phyloP scores from a whole-genome alignment of 495 filamentous ascomycete species.

The Paragyromitra xinjiangensis region DNA sequence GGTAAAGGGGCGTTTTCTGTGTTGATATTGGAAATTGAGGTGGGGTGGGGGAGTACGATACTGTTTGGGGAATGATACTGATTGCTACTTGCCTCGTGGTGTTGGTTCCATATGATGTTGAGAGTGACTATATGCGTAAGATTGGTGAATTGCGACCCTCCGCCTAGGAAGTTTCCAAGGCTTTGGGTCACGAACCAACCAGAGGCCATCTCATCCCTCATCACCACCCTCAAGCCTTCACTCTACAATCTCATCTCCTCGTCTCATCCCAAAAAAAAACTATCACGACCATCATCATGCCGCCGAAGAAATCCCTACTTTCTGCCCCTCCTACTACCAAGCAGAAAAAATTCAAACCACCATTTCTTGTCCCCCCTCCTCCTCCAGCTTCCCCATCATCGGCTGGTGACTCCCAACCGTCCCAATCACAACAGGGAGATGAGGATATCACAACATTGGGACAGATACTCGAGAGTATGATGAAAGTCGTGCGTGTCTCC shows the following conservation, averaged over 20 bases:
- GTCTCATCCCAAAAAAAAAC: background rate
- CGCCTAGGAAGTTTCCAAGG: background rate
- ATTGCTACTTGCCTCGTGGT: slow-evolving; percentile 10
- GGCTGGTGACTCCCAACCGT: slow-evolving; percentile 1
- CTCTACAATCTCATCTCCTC: background rate
- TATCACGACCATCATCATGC: slow-evolving; percentile 6
- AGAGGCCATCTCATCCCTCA: too few relatives aligned
- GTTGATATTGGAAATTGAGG: slow-evolving; percentile 5
- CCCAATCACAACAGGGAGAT: slow-evolving; percentile 33
- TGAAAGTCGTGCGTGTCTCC: slow-evolving; percentile 34
- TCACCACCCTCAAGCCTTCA: too few relatives aligned
- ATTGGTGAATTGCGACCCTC: background rate
- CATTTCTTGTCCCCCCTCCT: slow-evolving; percentile 11
- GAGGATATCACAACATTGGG: slow-evolving; percentile 36
- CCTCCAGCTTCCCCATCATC: slow-evolving; percentile 6
- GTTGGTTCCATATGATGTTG: background rate
- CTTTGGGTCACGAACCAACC: background rate
- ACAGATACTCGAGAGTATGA: slow-evolving; percentile 45
- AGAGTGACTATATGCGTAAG: background rate
- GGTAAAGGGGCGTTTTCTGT: slow-evolving; percentile 16
- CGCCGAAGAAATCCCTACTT: slow-evolving; percentile 13
- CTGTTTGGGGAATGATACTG: background rate
- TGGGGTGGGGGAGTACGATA: slow-evolving; percentile 29
- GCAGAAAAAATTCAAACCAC: slow-evolving; percentile 36
- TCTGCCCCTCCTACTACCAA: background rate